Conservation (phyloP, 345 rosid genomes). For the Gossypium anomalum region DNA sequence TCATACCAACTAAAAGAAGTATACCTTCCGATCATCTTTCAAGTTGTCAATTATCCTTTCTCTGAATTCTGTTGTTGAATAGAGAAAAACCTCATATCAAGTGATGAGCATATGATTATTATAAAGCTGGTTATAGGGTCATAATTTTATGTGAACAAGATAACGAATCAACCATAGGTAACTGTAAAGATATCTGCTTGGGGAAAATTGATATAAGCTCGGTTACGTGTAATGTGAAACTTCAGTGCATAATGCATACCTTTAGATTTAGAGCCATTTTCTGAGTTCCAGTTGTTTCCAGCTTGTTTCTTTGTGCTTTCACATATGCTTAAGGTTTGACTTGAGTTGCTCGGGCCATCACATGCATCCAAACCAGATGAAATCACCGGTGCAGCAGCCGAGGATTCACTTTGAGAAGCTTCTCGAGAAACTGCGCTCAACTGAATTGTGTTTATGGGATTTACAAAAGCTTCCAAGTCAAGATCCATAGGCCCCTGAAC, state of each 20-base stretch:
- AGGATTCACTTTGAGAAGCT: constrained; percentile 65
- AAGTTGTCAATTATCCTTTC: constrained; percentile 49
- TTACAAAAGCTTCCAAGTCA: constrained; percentile 46
- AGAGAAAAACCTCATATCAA: not conserved
- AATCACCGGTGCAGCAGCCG: constrained; percentile 62
- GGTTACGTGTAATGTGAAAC: constrained; percentile 1
- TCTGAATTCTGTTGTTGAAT: constrained; percentile 44
- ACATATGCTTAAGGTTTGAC: constrained; percentile 38
- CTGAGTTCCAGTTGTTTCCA: constrained; percentile 35
- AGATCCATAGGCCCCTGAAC: constrained; percentile 33
- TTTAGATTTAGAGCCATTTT: constrained; percentile 41
- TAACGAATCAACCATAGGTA: no score
- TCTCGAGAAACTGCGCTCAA: constrained; percentile 42
- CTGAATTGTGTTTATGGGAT: constrained; percentile 37
- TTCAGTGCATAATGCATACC: constrained; percentile 27
- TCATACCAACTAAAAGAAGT: not conserved
- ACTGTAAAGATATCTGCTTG: no score
- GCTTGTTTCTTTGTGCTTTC: constrained; percentile 53
- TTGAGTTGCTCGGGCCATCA: constrained; percentile 60
- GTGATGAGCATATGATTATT: not conserved
- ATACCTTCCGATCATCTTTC: constrained; percentile 61
- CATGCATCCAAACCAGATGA: constrained; percentile 56
- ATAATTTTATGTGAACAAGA: no score
- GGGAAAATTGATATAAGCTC: no score
- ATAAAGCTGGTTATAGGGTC: no score